phyloP scores from a whole-genome alignment of 2,329 filamentous ascomycete species.

The Didymella arachidicola region DNA sequence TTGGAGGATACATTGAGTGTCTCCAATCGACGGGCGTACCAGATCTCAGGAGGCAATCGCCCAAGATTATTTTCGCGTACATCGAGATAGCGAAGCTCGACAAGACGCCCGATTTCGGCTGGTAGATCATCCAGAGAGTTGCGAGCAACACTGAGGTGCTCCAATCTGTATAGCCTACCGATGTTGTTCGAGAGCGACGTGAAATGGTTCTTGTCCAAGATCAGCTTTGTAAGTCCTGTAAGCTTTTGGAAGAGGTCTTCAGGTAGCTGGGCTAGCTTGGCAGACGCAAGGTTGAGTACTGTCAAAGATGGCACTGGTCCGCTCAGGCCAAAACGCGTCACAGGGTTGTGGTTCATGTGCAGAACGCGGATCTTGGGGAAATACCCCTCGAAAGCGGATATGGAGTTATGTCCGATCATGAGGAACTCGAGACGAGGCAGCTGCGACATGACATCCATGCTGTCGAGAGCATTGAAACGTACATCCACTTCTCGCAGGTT shows the following conservation, averaged over 20 bases:
- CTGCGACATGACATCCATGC: slow-evolving; percentile 84
- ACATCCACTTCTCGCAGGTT: slow-evolving; percentile 91
- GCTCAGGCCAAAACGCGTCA: slow-evolving; percentile 89
- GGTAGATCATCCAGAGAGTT: slow-evolving; percentile 88
- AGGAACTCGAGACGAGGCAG: slow-evolving; percentile 88
- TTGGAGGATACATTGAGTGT: slow-evolving; percentile 96
- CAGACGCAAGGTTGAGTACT: slow-evolving; percentile 86
- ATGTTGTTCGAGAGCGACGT: slow-evolving; percentile 87
- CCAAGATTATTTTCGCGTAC: slow-evolving; percentile 93
- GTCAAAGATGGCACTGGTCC: slow-evolving; percentile 81
- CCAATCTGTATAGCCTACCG: slow-evolving; percentile 80
- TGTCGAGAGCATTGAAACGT: slow-evolving; percentile 88
- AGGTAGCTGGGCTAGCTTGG: slow-evolving; percentile 85
- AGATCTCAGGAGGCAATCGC: slow-evolving; percentile 89
- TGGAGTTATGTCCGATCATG: slow-evolving; percentile 88
- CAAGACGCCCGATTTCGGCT: slow-evolving; percentile 84
- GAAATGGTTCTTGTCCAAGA: slow-evolving; percentile 95
- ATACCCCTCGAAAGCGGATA: slow-evolving; percentile 88
- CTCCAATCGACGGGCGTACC: slow-evolving; percentile 90
- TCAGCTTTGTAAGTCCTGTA: slow-evolving; percentile 83
- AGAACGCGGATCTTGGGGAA: slow-evolving; percentile 85
- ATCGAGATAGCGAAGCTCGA: slow-evolving; percentile 84
- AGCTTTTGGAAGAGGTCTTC: slow-evolving; percentile 90
- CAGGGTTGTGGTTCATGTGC: slow-evolving; percentile 91
- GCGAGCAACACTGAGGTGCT: slow-evolving; percentile 92